These are phyloP conservation scores for Lasiosphaeris hirsuta DNA, from an alignment of 495 filamentous ascomycete species.

Conservation along the genomic window DNA sequence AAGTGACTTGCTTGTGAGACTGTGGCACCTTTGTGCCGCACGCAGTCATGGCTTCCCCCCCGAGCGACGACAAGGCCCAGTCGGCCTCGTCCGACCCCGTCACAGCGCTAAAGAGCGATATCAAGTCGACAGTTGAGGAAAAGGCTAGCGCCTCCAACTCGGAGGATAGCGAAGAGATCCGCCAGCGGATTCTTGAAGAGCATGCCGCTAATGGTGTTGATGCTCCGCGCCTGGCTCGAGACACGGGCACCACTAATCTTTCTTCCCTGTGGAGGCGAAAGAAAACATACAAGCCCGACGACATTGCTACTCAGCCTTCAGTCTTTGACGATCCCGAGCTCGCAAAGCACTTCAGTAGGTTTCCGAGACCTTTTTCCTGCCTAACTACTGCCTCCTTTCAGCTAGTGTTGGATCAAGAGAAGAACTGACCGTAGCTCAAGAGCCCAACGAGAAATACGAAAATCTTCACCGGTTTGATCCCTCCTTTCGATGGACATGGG, in stretches of 20 bases:
- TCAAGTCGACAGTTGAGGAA: background rate
- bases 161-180: background rate
- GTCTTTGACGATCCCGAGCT: slow-evolving; percentile 49
- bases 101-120: too few relatives aligned
- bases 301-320: slow-evolving; percentile 48
- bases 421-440: background rate
- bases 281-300: slow-evolving; percentile 30
- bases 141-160: background rate
- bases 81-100: too few relatives aligned
- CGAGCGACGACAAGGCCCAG: too few relatives aligned
- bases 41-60: too few relatives aligned
- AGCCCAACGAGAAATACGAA: slow-evolving; percentile 46
- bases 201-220: background rate
- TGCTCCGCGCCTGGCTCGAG: background rate
- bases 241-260: background rate
- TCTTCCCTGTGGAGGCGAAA: background rate
- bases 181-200: slow-evolving; percentile 2
- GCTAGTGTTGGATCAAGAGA: too few relatives aligned
- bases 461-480: slow-evolving; percentile 53
- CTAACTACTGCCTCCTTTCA: too few relatives aligned
- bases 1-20: too few relatives aligned
- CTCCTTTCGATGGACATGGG: slow-evolving; percentile 48
- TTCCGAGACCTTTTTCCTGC: too few relatives aligned
- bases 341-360: slow-evolving; percentile 38
- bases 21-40: too few relatives aligned